Percentiles rank a stretch among this genome's conserved stretches.
Evolutionary conservation across 306 rosid species (phyloP).

Genomic region (Lupinus albus): DNA sequence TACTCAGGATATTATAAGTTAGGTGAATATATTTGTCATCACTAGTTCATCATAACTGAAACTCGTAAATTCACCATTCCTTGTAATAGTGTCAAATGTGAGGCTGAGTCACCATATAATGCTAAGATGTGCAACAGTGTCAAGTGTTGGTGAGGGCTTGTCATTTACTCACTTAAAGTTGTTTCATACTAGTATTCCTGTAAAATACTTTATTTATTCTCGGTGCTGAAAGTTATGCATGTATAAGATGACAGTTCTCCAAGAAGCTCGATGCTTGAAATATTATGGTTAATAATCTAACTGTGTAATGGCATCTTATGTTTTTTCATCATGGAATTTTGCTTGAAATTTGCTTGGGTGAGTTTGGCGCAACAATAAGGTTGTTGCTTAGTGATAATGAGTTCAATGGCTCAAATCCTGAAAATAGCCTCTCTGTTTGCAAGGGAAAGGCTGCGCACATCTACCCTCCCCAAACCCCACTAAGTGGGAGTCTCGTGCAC

Average conservation of each 20-base stretch:
- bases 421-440: too few relatives aligned
- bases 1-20: background rate
- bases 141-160: background rate
- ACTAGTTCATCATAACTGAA: background rate
- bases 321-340: constrained; percentile 5
- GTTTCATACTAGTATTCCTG: background rate
- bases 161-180: background rate
- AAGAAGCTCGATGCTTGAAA: background rate
- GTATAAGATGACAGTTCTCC: background rate
- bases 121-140: background rate
- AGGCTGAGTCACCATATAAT: background rate
- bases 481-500: too few relatives aligned
- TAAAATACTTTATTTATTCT: background rate
- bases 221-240: background rate
- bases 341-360: constrained; percentile 3
- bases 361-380: too few relatives aligned
- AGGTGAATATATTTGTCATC: background rate
- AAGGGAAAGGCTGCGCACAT: too few relatives aligned
- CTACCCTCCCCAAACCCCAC: too few relatives aligned
- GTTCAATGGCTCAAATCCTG: too few relatives aligned
- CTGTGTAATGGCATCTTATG: constrained; percentile 10
- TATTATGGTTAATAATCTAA: background rate
- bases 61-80: background rate
- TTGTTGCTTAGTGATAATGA: too few relatives aligned
- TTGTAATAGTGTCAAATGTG: background rate